Evolutionary conservation across 352 stramenopile genomes (phyloP), one percentile per base, ranked within the genome.

Genomic region (Thraustochytrium striatum): DNA sequence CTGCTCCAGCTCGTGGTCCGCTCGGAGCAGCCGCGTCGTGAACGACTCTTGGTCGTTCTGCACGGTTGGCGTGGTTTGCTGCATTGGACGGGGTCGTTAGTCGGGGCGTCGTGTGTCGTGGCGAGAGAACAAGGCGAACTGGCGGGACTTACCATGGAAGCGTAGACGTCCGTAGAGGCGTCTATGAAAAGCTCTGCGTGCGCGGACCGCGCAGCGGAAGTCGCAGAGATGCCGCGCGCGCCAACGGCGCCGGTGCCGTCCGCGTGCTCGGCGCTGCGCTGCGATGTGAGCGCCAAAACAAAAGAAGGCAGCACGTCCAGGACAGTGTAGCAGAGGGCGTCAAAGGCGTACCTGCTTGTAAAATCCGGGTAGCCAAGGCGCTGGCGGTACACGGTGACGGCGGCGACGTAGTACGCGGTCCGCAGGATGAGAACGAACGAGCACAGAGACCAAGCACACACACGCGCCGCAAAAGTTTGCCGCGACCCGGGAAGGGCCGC

Each of bases 321-420:
- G 50, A 81, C 35, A 5, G 58, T 50, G 72, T 82, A 82, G 21
- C 21, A 36, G 25, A 82, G 21, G 7, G 72, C 72, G 30, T 82
- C 72, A 61, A 82, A 79, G 28, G 50, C 47, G 33, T 82, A 35
- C 39, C 30, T 75, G 39, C 44, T 32, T 7, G 50, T 43, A 9
- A 5, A 13, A 16, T 7, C 8, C 3, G 65, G 65, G 36, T 75
- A 75, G 8, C 65, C 65, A 25, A 75, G 50, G 35, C 41, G 7
- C 3, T 41, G 9, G 19, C 19, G 32, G 11, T 61, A 25, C 3
- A 61, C 65, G 21, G 65, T 61, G 36, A 75, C 32, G 3, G 65
- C 65, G 21, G 32, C 9, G 1, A 61, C 52, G 52, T 30, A 58
- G 44, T 62, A 61, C 5, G 30, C 52, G 25, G 65, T 50, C 1